phyloP scores from a whole-genome alignment of 2,329 filamentous ascomycete genomes.

The Aspergillus calidoustus region DNA sequence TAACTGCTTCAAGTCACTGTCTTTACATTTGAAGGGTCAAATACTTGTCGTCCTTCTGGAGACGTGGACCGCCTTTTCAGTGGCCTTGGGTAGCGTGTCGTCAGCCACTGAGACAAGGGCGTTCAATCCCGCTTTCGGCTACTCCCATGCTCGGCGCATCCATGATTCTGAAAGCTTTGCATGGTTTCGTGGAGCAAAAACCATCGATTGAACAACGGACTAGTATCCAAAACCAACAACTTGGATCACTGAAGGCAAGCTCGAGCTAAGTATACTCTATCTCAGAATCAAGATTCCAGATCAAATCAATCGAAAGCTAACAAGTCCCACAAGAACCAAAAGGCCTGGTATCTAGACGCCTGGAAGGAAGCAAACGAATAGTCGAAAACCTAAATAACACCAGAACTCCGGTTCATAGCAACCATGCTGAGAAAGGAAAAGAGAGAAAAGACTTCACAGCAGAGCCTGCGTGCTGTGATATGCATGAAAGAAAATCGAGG shows the following conservation, averaged over 20 bases:
- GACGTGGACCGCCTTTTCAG: background rate
- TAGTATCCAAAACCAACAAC: background rate
- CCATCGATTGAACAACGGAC: background rate
- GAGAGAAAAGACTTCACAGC: background rate
- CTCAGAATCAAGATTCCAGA: background rate
- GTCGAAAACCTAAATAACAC: constrained; percentile 1
- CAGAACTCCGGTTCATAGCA: background rate
- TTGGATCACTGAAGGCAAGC: background rate
- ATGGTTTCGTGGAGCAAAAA: too few relatives aligned
- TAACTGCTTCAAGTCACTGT: background rate
- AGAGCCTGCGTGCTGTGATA: background rate
- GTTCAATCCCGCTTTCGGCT: background rate
- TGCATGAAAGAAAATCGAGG: background rate
- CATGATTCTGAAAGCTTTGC: background rate
- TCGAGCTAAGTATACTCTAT: constrained; percentile 9
- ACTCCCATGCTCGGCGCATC: background rate
- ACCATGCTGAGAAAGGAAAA: background rate
- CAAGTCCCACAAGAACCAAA: background rate
- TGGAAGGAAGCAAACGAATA: background rate
- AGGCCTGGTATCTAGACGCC: constrained; percentile 7
- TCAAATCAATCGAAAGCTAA: background rate
- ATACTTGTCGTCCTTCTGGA: background rate
- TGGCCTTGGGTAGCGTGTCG: background rate
- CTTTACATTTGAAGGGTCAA: background rate
- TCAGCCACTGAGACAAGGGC: background rate